These are phyloP conservation scores for Dryas alaskensis DNA, from an alignment of 306 rosid species.

Conservation along the genomic window DNA sequence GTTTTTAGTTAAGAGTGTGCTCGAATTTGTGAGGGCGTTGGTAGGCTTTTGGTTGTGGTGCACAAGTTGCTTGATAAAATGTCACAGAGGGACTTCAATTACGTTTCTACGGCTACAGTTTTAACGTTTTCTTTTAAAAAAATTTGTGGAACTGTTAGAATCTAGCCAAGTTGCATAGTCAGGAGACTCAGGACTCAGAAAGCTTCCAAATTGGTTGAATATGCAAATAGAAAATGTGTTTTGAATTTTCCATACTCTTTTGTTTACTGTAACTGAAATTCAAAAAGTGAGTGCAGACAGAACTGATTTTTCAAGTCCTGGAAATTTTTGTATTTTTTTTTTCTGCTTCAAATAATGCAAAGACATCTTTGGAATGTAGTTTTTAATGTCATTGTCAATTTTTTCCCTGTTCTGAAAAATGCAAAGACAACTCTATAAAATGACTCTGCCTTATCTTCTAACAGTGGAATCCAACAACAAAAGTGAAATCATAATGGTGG, in stretches of 20 bases:
- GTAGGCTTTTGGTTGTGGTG: constrained; percentile 3
- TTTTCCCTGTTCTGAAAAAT: not conserved
- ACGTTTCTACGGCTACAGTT: not conserved
- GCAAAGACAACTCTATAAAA: not conserved
- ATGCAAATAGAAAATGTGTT: not conserved
- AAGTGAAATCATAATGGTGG: not conserved
- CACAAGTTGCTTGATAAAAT: constrained; percentile 38
- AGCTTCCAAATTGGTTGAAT: not conserved
- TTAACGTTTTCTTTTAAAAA: not conserved
- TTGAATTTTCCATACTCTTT: no score
- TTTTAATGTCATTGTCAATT: not conserved
- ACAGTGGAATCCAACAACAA: not conserved
- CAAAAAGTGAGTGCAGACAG: not conserved
- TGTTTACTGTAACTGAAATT: not conserved
- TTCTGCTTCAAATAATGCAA: not conserved
- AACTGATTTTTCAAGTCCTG: not conserved
- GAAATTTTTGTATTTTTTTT: not conserved
- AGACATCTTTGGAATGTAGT: no score
- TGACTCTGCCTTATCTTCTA: not conserved
- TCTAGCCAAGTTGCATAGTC: no score
- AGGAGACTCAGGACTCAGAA: no score
- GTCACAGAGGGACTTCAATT: constrained; percentile 24
- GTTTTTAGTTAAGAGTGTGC: not conserved
- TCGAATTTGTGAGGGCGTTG: not conserved
- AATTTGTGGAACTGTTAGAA: not conserved